Evolutionary conservation across 129 eudicot genomes (phyloP).

Genomic region (Rutidosis leptorrhynchoides): DNA sequence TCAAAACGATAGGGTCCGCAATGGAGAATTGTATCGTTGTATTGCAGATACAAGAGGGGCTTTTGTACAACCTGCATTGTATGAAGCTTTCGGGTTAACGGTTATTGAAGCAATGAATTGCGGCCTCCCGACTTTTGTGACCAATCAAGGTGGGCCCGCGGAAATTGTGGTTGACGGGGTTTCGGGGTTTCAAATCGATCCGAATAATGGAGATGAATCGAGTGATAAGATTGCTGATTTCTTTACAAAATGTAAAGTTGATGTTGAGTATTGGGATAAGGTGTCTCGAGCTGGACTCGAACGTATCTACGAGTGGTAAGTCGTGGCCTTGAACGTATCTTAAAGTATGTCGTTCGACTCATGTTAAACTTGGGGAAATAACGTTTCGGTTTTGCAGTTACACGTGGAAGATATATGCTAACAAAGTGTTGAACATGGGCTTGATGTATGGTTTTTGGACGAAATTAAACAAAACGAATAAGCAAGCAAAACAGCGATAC

Average conservation of each 20-base stretch:
- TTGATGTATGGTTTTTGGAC: constrained; percentile 75
- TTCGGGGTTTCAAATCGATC: constrained; percentile 81
- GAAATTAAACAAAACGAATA: constrained; percentile 64
- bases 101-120: constrained; percentile 93
- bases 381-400: constrained; percentile 49
- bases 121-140: constrained; percentile 88
- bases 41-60: constrained; percentile 87
- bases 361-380: not conserved
- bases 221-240: constrained; percentile 79
- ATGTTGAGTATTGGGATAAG: constrained; percentile 52
- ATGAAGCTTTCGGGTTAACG: constrained; percentile 86
- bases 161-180: constrained; percentile 76
- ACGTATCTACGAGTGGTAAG: constrained; percentile 78
- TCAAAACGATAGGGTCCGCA: constrained; percentile 71
- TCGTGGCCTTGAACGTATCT: not conserved
- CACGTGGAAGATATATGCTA: constrained; percentile 96
- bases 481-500: constrained; percentile 78
- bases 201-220: constrained; percentile 67
- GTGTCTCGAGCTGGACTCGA: constrained; percentile 57
- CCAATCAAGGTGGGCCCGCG: constrained; percentile 86
- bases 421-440: constrained; percentile 83
- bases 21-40: constrained; percentile 73
- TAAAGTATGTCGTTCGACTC: not conserved
- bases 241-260: constrained; percentile 60
- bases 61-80: constrained; percentile 88